Conservation (phyloP, 768 basidiomycete species). For the Porpolomopsis calyptriformis region DNA sequence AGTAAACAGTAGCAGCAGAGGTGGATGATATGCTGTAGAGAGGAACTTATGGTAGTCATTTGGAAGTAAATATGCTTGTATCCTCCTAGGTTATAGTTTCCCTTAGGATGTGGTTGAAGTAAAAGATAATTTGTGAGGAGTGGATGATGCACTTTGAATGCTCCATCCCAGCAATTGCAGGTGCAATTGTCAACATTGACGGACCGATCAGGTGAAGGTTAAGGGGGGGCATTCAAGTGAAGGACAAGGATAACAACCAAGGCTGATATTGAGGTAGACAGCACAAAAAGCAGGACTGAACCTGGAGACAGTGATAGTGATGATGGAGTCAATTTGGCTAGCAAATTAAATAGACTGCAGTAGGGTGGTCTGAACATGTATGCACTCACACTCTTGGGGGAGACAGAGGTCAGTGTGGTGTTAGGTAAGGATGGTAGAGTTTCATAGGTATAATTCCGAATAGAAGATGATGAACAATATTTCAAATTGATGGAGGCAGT, state of each 20-base stretch:
- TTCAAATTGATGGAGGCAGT: no score
- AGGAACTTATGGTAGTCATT: background rate
- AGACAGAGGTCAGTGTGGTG: no score
- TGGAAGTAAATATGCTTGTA: constrained; percentile 5
- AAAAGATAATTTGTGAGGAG: background rate
- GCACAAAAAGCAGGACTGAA: constrained; percentile 1
- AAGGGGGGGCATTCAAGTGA: background rate
- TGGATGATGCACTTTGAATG: background rate
- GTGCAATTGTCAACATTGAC: constrained; percentile 4
- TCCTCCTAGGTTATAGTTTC: constrained; percentile 1
- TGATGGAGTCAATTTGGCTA: no score
- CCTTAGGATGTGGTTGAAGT: background rate
- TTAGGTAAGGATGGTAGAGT: no score
- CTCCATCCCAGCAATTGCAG: constrained; percentile 4
- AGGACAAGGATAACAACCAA: constrained; percentile 1
- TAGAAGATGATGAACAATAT: no score
- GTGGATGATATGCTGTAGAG: background rate
- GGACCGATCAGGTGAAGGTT: background rate
- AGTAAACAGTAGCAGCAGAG: background rate
- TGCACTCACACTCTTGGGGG: no score
- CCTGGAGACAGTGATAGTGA: no score
- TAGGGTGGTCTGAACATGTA: no score
- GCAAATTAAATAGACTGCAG: no score
- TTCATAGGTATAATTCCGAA: no score
- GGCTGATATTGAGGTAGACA: background rate